Percentiles rank a stretch among this genome's conserved stretches.
Evolutionary conservation across 306 rosid genomes (phyloP).

Genomic region (Prinsepia uniflora): DNA sequence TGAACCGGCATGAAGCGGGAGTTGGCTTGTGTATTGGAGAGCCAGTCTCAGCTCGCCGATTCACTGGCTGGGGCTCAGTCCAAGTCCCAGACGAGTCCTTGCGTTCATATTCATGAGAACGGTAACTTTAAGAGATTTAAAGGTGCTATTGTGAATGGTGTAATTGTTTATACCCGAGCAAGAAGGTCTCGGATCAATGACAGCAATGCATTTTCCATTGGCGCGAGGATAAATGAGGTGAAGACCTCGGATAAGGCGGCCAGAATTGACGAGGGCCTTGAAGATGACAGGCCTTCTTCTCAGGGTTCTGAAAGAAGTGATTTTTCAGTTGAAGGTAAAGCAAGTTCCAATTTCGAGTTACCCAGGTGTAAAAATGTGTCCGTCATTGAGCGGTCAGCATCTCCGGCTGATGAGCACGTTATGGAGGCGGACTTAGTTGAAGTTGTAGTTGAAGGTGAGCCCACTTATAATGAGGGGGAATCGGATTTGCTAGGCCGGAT

Average conservation of each 20-base stretch:
- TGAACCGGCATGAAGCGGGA: conserved; percentile 45
- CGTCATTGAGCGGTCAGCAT: conserved; percentile 15
- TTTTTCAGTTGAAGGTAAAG: conserved; percentile 11
- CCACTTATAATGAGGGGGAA: background rate
- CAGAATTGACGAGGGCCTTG: conserved; percentile 5
- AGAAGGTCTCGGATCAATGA: conserved; percentile 38
- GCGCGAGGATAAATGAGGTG: conserved; percentile 21
- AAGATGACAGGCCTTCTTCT: conserved; percentile 6
- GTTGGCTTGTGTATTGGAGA: conserved; percentile 36
- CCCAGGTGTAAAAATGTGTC: conserved; percentile 10
- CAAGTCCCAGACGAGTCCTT: conserved; percentile 20
- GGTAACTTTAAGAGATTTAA: conserved; percentile 28
- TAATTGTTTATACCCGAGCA: conserved; percentile 69
- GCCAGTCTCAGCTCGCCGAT: conserved; percentile 36
- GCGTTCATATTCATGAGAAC: conserved; percentile 28
- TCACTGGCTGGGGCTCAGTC: conserved; percentile 23
- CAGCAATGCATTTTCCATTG: conserved; percentile 23
- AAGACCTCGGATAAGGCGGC: conserved; percentile 11
- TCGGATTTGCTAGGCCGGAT: conserved; percentile 25
- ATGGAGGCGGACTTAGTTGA: conserved; percentile 7
- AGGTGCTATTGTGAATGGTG: conserved; percentile 58
- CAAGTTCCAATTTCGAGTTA: conserved; percentile 10
- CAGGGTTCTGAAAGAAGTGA: conserved; percentile 23
- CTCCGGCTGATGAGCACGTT: conserved; percentile 24
- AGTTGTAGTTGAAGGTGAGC: conserved; percentile 14